Base-by-base conservation (phyloP, 305 asterid genomes). In the Rubia peregrina region DNA sequence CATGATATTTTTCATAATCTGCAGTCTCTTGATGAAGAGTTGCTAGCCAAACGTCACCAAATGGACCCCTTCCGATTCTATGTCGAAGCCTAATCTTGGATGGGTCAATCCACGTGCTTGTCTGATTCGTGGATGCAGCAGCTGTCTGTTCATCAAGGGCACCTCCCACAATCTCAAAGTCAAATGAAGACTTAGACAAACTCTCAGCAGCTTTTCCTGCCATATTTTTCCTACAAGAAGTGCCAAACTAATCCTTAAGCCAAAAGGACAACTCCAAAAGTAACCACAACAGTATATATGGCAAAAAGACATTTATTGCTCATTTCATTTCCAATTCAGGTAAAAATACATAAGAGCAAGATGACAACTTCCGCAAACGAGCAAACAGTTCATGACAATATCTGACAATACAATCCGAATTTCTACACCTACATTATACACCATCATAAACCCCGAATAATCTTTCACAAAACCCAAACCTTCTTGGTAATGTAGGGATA, bases 11-110 rank as follows among this genome's bases (percentile, higher is more conserved):
- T 6, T 86, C 89, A 51, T 84, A 85, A 70, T 90, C 95, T 26
- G 82, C 84, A 5, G 92, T 82, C 17, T 80, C 59, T 53, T 80
- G 85, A 69, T 89, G 90, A 76, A 77, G 91, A 71, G 96, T 92
- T 24, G 96, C 97, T 26, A 92, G 78, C 98, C 98, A 92, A 76
- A 87, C 85, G 66, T 90, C 98, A 44, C 98, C 98, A 74, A 92
- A 86, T 7, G 85, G 81, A 62, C 98, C 98, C 83, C 91, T 83
- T 60, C 97, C 96, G 13, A 92, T 87, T 68, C 95, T 83, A 75
- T 90, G 98, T 78, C 91, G 81, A 67, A 89, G 93, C 82, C 85
- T 92, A 75, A 92, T 80, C 17, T 83, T 77, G 33, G 83, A 68
- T 3, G 97, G 95, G 72, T 90, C 92, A 71, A 89, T 84, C 95